Evolutionary conservation across 805 yeast genomes (phyloP), one percentile per base, ranked within the genome.

Genomic region (Yarrowia divulgata): DNA sequence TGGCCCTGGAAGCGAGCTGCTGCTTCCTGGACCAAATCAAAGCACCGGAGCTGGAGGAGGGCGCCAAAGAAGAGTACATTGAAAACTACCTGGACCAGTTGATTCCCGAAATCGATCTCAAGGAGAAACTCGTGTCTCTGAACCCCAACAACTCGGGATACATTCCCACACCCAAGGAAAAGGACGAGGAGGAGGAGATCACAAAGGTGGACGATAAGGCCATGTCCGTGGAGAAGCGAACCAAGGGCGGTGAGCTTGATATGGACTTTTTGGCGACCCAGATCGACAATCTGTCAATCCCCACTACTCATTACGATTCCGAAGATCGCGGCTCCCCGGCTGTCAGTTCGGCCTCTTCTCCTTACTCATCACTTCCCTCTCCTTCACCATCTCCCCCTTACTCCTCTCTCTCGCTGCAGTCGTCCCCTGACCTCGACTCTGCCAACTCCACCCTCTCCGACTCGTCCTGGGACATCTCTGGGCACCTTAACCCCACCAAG

Each of bases 101-200:
- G 37, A 40, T 55, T 32, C 45, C 40, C 40, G 52, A 49, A 9
- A 40, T 34, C 49, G 46, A 46, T 19, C 60, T 55, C 29, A 39
- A 54, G 45, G 52, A 71, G 48, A 37, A 62, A 52, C 34, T 55
- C 69, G 68, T n/a, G 72, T 73, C 40, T 57, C 72, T 46, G 40
- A 69, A 35, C 68, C 68, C 34, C 67, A 71, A 18, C 71, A 49
- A 63, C 43, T 40, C 48, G 8, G 63, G 35, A 0, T 57, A 40
- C 39, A 32, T 57, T 13, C 48, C 63, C n/a, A 16, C 37, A 9
- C 46, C 63, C 19, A 23, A 29, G 63, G 42, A 57, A 12, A 42
- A 40, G 37, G 43, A 40, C 8, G 43, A 40, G 23, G 48, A 57
- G 9, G 32, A 35, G 8, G 29, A 23, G 29, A 4, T 23, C 29